Base-by-base conservation (phyloP, 2,329 filamentous ascomycete genomes). In the Rhinocladiella similis region DNA sequence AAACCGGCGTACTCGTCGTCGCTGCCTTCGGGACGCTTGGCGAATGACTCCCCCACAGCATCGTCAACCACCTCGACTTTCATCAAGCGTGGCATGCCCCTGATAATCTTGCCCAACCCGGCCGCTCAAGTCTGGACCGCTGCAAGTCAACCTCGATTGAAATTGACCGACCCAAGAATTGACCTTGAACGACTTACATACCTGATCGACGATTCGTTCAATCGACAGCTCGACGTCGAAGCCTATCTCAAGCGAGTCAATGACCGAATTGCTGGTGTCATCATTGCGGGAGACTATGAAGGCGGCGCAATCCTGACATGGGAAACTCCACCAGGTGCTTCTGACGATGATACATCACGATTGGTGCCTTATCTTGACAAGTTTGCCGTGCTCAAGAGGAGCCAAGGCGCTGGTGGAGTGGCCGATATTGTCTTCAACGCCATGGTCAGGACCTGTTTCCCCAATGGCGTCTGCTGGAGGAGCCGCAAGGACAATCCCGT, bases 381-480 rank as follows among this genome's bases (percentile, higher is more conserved):
- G 71, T 97, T 99, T 69, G 94, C 94, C 0, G 94, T 99, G 0
- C 79, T 96, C 14, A 93, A 89, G 64, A 87, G 85, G 58, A 89
- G 87, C 12, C 94, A 99, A 71, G 94, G 94, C 0, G 90, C 89
- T 0, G 91, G 91, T 1, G 93, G 94, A 2, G 92, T 97, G 2
- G 93, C 94, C 1, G 94, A 99, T 69, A 88, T 97, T 38, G 89
- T 99, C 6, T 99, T 97, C 75, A 96, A 95, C 61, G 88, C 91
- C 33, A 96, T 99, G 89, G 90, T 96, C 4, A 83, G 89, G 25
- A 85, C 87, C 18, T 96, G 92, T 66, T 95, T 97, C 64, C 92
- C 92, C 0, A 74, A 84, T 2, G 94, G 94, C 1, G 89, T 97
- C 1, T 95, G 92, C 68, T 99, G 94, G 94, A 81, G 92, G 54